Evolutionary conservation across 257 asterid genomes (phyloP).

Genomic region (Ilex aquifolium): DNA sequence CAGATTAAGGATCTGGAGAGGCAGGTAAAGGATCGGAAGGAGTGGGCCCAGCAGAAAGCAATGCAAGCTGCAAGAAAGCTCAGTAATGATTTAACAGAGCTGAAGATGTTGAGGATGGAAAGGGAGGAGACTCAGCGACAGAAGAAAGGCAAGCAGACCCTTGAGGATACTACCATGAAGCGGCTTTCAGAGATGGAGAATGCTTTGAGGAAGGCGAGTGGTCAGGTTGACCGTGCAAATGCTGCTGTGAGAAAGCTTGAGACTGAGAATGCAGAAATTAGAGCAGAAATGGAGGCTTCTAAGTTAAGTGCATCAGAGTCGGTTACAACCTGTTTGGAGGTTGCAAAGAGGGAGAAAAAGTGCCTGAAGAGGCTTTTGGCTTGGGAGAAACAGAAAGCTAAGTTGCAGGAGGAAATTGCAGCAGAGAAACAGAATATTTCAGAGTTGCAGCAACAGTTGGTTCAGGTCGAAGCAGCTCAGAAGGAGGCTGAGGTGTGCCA

Average conservation of each 20-base stretch:
- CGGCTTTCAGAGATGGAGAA: slow-evolving; percentile 80
- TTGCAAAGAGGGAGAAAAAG: slow-evolving; percentile 87
- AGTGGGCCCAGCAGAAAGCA: slow-evolving; percentile 96
- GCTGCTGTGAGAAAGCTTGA: slow-evolving; percentile 79
- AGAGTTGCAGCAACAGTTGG: slow-evolving; percentile 56
- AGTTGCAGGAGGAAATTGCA: slow-evolving; percentile 85
- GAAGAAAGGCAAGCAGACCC: slow-evolving; percentile 68
- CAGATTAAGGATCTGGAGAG: slow-evolving; percentile 84
- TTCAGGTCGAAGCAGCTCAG: slow-evolving; percentile 51
- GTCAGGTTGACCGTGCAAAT: slow-evolving; percentile 79
- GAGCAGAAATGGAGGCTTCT: slow-evolving; percentile 93
- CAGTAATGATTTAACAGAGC: slow-evolving; percentile 80
- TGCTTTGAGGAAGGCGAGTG: slow-evolving; percentile 73
- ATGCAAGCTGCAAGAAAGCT: slow-evolving; percentile 97
- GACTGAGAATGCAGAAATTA: slow-evolving; percentile 77
- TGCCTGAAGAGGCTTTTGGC: slow-evolving; percentile 67
- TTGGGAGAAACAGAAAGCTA: slow-evolving; percentile 85
- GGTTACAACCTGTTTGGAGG: slow-evolving; percentile 59
- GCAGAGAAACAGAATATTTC: slow-evolving; percentile 55
- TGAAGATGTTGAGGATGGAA: slow-evolving; percentile 80
- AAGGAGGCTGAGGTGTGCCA: slow-evolving; percentile 68
- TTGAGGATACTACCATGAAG: slow-evolving; percentile 62
- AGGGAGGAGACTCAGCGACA: slow-evolving; percentile 73
- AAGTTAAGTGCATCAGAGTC: slow-evolving; percentile 92
- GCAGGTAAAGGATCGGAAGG: slow-evolving; percentile 81